A percentile compares a stretch with the other conserved stretches of the same genome.
These are phyloP conservation scores for Bacterosira constricta DNA, from an alignment of 108 stramenopile genomes.

Conservation along the genomic window DNA sequence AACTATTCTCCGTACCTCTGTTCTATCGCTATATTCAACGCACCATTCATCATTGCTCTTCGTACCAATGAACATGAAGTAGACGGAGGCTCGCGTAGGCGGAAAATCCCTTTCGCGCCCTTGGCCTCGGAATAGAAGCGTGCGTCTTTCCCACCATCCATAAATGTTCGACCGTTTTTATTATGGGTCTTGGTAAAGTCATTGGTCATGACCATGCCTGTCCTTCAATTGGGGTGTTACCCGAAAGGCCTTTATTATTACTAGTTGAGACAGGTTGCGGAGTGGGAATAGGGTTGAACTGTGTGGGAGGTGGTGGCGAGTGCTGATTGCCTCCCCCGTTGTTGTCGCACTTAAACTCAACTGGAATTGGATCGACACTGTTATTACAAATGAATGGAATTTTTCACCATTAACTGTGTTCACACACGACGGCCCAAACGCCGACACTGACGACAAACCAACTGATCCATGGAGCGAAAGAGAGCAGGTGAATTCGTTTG, in stretches of 20 bases:
- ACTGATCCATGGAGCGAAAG: slow-evolving; percentile 5
- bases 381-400: slow-evolving; percentile 16
- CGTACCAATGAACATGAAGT: neutral
- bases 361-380: slow-evolving; percentile 11
- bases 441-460: slow-evolving; percentile 19
- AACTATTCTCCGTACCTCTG: neutral
- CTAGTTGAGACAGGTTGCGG: neutral
- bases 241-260: neutral
- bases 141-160: neutral
- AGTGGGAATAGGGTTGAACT: no score
- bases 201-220: neutral
- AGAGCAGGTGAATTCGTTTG: neutral
- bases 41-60: neutral
- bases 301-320: no score
- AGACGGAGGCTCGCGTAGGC: neutral
- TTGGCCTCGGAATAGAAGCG: neutral
- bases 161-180: neutral
- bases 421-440: slow-evolving; percentile 2
- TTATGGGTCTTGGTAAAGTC: slow-evolving; percentile 2
- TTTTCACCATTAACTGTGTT: no score
- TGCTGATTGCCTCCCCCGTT: neutral
- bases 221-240: neutral
- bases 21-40: neutral
- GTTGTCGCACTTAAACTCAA: slow-evolving; percentile 12
- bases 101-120: neutral